Base-by-base conservation (phyloP, 352 stramenopile species). In the Globisporangium cylindrosporum region DNA sequence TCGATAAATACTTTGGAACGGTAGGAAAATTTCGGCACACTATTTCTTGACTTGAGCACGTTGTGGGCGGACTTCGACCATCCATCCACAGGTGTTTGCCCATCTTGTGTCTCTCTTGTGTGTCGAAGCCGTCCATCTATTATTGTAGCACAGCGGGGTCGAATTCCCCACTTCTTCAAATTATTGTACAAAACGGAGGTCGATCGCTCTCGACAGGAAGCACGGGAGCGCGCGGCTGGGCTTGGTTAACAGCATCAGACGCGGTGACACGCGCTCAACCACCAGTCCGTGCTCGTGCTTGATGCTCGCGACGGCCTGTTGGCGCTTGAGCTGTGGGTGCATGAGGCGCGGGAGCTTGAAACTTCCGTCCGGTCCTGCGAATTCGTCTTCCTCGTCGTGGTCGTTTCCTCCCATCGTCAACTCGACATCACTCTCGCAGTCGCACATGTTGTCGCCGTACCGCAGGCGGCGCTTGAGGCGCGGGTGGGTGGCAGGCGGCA, bases 131-230 rank as follows among this genome's bases (percentile, higher is more conserved):
- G 58, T 34, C 25, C 58, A 53, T 57, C 24, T 58, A 49, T 25
- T 66, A 57, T 25, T 66, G 46, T 66, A 66, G 27, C 60, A 46
- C 29, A 41, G 20, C 24, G 27, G 29, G 20, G 48, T 15, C 14
- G 0, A 9, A 49, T 32, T 6, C 9, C 14, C 25, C 25, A 43
- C 15, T 22, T 29, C 60, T 53, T 22, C 29, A 32, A 32, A 32
- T 61, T 67, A 67, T 59, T 67, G 62, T 67, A 67, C 62, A 67
- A 67, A 60, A 36, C 62, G 62, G 22, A 67, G 51, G 15, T 57
- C 41, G 22, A 61, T 49, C n/a, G 61, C 29, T 27, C 61, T 51
- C 61, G 61, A 56, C 20, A 59, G 22, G 15, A 59, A 18, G 34
- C 62, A 61, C 24, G 62, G 62, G 8, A 61, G 51, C 36, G 41